Conservation (phyloP, 73 alveolate genomes). For the Paramecium bursaria region DNA sequence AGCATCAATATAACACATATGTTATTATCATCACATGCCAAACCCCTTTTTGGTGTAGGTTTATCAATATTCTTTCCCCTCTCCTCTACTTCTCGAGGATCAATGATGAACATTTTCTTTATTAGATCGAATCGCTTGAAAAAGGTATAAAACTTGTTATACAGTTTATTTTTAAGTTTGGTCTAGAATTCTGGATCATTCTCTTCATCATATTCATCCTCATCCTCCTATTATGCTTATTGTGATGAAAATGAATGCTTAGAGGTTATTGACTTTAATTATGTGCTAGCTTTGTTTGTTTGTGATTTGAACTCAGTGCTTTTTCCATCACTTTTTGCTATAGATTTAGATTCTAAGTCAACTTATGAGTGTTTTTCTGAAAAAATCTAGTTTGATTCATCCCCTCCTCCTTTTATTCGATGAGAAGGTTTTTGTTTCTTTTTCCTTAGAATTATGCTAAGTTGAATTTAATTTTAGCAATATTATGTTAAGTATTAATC, state of each 20-base stretch:
- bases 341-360: neutral
- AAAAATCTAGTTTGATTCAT: no score
- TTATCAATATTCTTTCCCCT: slow-evolving; percentile 30
- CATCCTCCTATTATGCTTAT: slow-evolving; percentile 39
- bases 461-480: no score
- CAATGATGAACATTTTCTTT: slow-evolving; percentile 48
- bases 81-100: neutral
- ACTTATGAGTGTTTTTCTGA: no score
- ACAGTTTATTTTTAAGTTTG: slow-evolving; percentile 8
- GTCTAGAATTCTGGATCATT: neutral
- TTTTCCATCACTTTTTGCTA: slow-evolving; percentile 53
- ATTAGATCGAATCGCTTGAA: slow-evolving; percentile 32
- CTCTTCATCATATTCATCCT: slow-evolving; percentile 32
- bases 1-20: slow-evolving; percentile 27
- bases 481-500: no score
- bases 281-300: neutral
- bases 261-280: neutral
- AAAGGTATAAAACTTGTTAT: slow-evolving; percentile 30
- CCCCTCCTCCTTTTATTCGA: no score
- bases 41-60: slow-evolving; percentile 33
- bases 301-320: neutral
- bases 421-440: no score
- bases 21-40: slow-evolving; percentile 58
- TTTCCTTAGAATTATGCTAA: no score
- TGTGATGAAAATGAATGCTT: neutral